These are phyloP conservation scores for Cladosporium sp. DNA, from an alignment of 2,329 filamentous ascomycete genomes.

Conservation along the genomic window DNA sequence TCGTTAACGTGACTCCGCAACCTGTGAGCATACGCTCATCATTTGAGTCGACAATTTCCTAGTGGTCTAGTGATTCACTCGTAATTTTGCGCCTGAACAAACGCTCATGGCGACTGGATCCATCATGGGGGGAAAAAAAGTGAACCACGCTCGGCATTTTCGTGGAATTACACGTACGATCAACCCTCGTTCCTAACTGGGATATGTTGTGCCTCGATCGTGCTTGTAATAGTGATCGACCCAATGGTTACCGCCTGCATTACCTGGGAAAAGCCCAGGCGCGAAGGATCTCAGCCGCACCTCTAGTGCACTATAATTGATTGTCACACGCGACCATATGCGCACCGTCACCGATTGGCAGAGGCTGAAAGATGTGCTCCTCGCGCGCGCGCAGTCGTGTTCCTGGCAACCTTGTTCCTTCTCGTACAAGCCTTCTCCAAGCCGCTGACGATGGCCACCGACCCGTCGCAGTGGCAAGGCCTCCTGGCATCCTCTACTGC, in stretches of 20 bases:
- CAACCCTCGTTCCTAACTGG: neutral
- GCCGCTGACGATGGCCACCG: neutral
- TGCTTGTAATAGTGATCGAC: neutral
- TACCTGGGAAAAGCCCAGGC: neutral
- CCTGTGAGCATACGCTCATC: neutral
- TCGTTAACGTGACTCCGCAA: neutral
- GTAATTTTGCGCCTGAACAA: too few species aligned
- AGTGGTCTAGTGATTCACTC: neutral
- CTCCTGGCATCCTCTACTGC: neutral
- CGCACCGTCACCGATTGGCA: neutral
- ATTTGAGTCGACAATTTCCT: neutral
- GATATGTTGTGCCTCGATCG: neutral
- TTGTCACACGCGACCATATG: neutral
- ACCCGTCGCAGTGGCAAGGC: neutral
- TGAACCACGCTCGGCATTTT: neutral
- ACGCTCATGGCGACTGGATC: neutral
- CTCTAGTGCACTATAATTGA: neutral
- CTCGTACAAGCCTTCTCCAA: neutral
- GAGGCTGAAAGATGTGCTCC: neutral
- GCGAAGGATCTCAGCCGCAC: constrained; percentile 12
- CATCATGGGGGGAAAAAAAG: too few species aligned
- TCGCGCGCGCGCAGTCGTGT: neutral
- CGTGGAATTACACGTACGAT: neutral
- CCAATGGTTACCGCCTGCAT: neutral
- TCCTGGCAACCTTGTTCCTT: neutral